These are phyloP conservation scores for Chlamydomonas applanata DNA, from an alignment of 139 green algal genomes.

Conservation along the genomic window DNA sequence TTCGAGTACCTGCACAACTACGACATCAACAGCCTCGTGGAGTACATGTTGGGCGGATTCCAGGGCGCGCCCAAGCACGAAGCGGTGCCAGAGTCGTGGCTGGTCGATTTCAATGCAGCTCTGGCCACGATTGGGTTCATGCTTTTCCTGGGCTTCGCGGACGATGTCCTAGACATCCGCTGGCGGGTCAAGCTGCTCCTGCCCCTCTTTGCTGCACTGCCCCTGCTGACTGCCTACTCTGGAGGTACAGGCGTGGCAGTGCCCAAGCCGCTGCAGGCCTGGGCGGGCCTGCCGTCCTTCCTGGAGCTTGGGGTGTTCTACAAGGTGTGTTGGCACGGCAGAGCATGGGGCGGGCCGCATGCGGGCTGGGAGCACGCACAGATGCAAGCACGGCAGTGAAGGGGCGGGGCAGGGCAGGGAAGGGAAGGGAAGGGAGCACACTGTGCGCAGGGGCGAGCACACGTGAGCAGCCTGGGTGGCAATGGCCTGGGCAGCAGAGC, in stretches of 20 bases:
- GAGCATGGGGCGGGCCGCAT: no score
- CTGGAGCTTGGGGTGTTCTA: constrained; percentile 89
- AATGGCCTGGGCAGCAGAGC: no score
- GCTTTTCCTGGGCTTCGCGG: constrained; percentile 97
- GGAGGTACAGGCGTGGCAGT: constrained; percentile 74
- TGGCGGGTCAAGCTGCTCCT: constrained; percentile 96
- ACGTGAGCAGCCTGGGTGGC: neutral
- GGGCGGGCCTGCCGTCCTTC: constrained; percentile 49
- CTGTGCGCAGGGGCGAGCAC: neutral
- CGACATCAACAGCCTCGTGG: constrained; percentile 58
- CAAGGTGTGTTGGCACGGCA: constrained; percentile 39
- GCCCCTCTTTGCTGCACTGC: constrained; percentile 84
- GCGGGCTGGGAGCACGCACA: no score
- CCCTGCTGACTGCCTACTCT: constrained; percentile 88
- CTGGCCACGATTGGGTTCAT: constrained; percentile 97
- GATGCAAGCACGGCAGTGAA: no score
- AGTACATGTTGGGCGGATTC: constrained; percentile 38
- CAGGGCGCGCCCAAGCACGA: constrained; percentile 24
- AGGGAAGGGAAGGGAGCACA: neutral
- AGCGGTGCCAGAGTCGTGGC: constrained; percentile 69
- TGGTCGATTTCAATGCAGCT: constrained; percentile 98
- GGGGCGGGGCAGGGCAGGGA: no score
- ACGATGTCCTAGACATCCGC: constrained; percentile 98
- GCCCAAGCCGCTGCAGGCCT: constrained; percentile 69
- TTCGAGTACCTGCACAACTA: constrained; percentile 92